phyloP scores from a whole-genome alignment of 495 filamentous ascomycete species.

The Neurospora sp. region DNA sequence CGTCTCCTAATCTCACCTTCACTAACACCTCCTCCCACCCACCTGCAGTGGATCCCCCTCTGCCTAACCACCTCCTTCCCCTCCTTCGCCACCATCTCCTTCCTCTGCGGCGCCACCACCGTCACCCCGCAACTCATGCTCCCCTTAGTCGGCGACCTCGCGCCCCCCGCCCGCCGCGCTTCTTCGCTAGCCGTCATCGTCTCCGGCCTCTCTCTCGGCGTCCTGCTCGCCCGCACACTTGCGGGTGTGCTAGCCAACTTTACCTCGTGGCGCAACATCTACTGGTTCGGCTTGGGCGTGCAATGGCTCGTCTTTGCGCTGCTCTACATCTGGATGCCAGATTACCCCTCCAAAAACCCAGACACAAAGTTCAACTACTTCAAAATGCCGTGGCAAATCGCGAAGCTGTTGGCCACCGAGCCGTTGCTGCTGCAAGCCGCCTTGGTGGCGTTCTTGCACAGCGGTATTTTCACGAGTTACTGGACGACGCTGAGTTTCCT shows the following conservation, averaged over 20 bases:
- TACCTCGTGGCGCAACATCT: constrained; percentile 63
- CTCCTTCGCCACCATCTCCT: constrained; percentile 58
- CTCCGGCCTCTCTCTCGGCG: constrained; percentile 66
- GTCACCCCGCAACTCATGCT: constrained; percentile 84
- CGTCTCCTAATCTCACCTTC: not conserved
- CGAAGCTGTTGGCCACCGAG: constrained; percentile 46
- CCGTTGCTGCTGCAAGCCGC: constrained; percentile 56
- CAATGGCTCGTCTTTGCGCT: constrained; percentile 58
- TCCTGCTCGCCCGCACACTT: constrained; percentile 67
- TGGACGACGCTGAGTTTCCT: constrained; percentile 85
- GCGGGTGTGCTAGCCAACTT: constrained; percentile 66
- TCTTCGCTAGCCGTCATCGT: constrained; percentile 62
- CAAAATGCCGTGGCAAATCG: constrained; percentile 54
- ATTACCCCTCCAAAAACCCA: constrained; percentile 68
- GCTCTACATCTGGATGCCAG: constrained; percentile 68
- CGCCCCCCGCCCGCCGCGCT: constrained; percentile 56
- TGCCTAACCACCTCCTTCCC: constrained; percentile 57
- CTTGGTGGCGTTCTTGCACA: constrained; percentile 29
- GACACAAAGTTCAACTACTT: constrained; percentile 49
- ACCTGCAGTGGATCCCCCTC: constrained; percentile 49
- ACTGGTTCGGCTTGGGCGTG: constrained; percentile 68
- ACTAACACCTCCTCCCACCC: constrained; percentile 5
- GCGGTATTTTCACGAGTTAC: constrained; percentile 37
- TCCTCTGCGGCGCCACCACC: constrained; percentile 60
- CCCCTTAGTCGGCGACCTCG: constrained; percentile 72